phyloP scores from a whole-genome alignment of 495 filamentous ascomycete species.

The Bacidia rubella region DNA sequence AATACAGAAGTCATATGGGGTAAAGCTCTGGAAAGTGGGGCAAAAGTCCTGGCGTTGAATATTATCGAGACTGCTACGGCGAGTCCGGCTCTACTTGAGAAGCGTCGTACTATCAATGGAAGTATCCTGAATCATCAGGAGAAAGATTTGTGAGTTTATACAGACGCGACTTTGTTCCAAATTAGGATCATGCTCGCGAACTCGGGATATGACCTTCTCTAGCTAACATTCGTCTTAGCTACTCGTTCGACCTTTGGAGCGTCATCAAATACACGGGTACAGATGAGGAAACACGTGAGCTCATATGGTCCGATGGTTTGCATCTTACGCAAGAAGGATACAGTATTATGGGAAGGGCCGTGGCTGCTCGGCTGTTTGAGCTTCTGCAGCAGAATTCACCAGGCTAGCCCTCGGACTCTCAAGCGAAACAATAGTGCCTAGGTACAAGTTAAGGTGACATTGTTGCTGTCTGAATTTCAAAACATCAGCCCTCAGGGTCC shows the following conservation, averaged over 20 bases:
- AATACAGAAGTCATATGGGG: constrained; percentile 30
- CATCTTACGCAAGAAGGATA: constrained; percentile 49
- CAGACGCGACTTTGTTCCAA: not conserved
- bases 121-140: constrained; percentile 35
- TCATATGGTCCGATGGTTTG: constrained; percentile 48
- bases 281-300: constrained; percentile 25
- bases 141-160: constrained; percentile 30
- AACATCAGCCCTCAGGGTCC: too few relatives aligned
- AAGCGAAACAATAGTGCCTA: not conserved
- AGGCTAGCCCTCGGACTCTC: not conserved
- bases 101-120: constrained; percentile 36
- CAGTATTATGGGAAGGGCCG: constrained; percentile 40
- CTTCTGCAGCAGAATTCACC: constrained; percentile 11
- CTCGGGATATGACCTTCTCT: not conserved
- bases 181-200: not conserved
- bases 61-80: constrained; percentile 38
- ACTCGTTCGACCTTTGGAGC: constrained; percentile 38
- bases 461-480: too few relatives aligned
- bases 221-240: constrained; percentile 12
- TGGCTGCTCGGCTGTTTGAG: constrained; percentile 35
- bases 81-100: constrained; percentile 5
- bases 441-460: too few relatives aligned
- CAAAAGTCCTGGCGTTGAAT: constrained; percentile 46
- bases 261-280: constrained; percentile 38
- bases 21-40: constrained; percentile 29